Base-by-base conservation (phyloP, 768 basidiomycete genomes). In the Serendipita sp. region DNA sequence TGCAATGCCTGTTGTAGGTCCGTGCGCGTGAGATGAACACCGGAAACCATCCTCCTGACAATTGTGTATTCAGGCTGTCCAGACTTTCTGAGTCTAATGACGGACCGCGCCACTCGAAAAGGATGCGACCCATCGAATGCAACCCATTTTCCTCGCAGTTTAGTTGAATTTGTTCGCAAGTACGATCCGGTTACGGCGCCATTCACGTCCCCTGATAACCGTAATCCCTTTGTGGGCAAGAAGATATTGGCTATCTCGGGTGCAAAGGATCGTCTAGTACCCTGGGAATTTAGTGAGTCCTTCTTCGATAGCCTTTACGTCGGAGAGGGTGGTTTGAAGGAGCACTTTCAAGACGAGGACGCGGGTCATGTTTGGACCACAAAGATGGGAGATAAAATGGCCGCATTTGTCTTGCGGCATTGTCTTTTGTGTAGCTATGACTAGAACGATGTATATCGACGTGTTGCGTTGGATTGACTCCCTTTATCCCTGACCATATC, bases 231-330 rank as follows among this genome's bases (percentile, higher is more conserved):
- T 72, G 65, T 78, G 3, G 85, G 83, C 0, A 91, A 90, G 76
- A 82, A 83, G 69, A 78, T 93, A 13, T 77, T 93, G 3, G 83
- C 87, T 2, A 72, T 93, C 2, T 83, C 84, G 0, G 90, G 89
- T 0, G 80, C 68, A 64, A 77, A 74, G 23, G 90, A 93, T 72
- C 73, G 70, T 47, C 69, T 87, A 15, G 89, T 91, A 16, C 88
- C 88, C 10, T 84, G 83, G 79, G 68, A 69, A n/a, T 76, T 79
- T 16, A 82, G 82, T 64, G 56, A 78, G 67, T 72, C 73, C 16
- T 87, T 88, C 72, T 81, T 88, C 0, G 77, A 82, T 2, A 71
- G 68, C 0, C 71, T 89, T 36, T 75, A 80, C 41, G 81, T 83
- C 0, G 85, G 85, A 0, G 67, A 63, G 8, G 66, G 72, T 0